phyloP scores from a whole-genome alignment of 2,329 filamentous ascomycete species.

The Aspergillus awamori region DNA sequence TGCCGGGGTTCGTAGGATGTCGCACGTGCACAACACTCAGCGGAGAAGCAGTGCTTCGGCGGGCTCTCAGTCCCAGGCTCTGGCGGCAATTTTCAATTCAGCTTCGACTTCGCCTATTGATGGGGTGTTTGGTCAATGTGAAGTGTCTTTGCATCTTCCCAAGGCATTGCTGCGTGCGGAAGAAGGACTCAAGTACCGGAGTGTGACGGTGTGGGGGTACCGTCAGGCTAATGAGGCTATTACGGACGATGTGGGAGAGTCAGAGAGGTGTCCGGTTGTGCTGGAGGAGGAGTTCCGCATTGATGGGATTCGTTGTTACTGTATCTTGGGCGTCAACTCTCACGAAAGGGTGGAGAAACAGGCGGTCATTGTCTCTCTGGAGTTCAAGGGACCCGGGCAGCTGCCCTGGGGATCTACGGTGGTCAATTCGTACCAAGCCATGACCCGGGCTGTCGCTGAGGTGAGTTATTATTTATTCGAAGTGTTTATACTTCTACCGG shows the following conservation, averaged over 20 bases:
- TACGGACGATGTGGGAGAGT: slow-evolving; percentile 25
- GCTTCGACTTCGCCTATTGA: slow-evolving; percentile 28
- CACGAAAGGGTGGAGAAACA: slow-evolving; percentile 57
- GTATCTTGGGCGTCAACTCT: slow-evolving; percentile 56
- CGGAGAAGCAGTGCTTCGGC: slow-evolving; percentile 29
- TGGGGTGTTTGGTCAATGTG: slow-evolving; percentile 37
- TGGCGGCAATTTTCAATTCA: slow-evolving; percentile 15
- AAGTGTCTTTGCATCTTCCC: slow-evolving; percentile 45
- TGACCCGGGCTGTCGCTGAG: slow-evolving; percentile 44
- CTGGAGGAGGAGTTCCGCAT: slow-evolving; percentile 46
- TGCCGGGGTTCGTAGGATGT: slow-evolving; percentile 38
- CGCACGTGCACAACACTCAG: slow-evolving; percentile 32
- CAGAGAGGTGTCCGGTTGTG: slow-evolving; percentile 31
- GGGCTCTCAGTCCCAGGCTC: slow-evolving; percentile 14
- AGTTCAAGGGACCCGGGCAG: slow-evolving; percentile 39
- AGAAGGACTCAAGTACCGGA: slow-evolving; percentile 45
- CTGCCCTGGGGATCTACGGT: slow-evolving; percentile 37
- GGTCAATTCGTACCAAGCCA: slow-evolving; percentile 43
- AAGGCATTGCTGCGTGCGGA: slow-evolving; percentile 50
- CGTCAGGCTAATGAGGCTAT: slow-evolving; percentile 26
- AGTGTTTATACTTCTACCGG: neutral
- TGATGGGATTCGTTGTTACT: slow-evolving; percentile 48
- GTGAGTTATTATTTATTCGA: slow-evolving; percentile 25
- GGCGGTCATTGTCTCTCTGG: slow-evolving; percentile 47
- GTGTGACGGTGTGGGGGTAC: slow-evolving; percentile 38